Evolutionary conservation across 805 yeast species (phyloP), one percentile per base, ranked within the genome.

Genomic region (Hagleromyces aurorensis): DNA sequence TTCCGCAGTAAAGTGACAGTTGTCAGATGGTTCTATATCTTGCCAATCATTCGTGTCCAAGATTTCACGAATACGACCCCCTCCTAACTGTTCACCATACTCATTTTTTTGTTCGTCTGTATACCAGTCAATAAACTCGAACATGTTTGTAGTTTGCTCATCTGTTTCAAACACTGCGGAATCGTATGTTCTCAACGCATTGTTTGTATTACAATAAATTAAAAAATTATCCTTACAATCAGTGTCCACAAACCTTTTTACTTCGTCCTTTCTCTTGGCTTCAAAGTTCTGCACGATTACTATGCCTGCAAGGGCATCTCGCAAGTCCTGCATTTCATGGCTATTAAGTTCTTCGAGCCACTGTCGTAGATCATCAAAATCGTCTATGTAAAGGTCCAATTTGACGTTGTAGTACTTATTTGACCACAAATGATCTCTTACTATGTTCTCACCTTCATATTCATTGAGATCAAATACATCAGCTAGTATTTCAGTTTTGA

Each of bases 21-120:
- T n/a, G n/a, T n/a, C n/a, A n/a, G n/a, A n/a, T 15, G 8, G 10
- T 13, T 18, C 17, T 27, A 34, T 41, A 27, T 48, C 44, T 9
- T 40, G 38, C 78, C 79, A 73, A 16, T 61, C 65, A 34, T 69
- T 65, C 1, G 69, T 55, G 27, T 72, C 70, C 4, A 73, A 40
- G 3, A 70, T 44, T 33, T 72, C 77, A 21, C 40, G 39, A 3
- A 71, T 32, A 34, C 78, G 44, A 21, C 55, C 61, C 9, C 48
- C 41, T 0, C 78, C 78, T 2, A 53, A 10, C 14, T 44, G 55
- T 25, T 70, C 78, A 13, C 46, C 46, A 36, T 34, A 69, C 40
- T 69, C 70, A 39, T 67, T 68, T 10, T 41, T 25, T 4, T 52
- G 51, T 13, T 43, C 30, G 14, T 57, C 24, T 9, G 25, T 17